phyloP scores from a whole-genome alignment of 768 basidiomycete species.

The Trichaptum fuscoviolaceum region DNA sequence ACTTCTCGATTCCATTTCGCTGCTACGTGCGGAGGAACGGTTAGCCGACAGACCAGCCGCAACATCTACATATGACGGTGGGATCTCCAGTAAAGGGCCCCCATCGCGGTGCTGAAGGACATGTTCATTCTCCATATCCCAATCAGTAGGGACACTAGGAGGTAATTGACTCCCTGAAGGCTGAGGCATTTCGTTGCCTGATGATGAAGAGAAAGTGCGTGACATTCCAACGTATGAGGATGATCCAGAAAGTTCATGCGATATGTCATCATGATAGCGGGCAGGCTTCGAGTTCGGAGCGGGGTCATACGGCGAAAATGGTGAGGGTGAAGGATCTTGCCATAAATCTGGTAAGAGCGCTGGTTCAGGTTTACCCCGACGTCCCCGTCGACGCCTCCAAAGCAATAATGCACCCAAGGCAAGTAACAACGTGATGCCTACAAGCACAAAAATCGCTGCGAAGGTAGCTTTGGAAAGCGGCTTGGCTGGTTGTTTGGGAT shows the following conservation, averaged over 20 bases:
- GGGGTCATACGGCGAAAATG: background rate
- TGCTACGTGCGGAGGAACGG: no score
- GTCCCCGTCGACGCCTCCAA: background rate
- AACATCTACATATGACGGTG: constrained; percentile 32
- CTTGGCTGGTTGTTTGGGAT: background rate
- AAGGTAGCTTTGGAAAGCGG: background rate
- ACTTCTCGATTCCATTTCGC: no score
- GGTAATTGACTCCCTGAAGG: background rate
- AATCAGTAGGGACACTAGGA: background rate
- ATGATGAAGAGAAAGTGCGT: background rate
- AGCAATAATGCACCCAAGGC: background rate
- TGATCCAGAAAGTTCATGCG: background rate
- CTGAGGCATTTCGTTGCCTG: background rate
- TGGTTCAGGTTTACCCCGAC: background rate
- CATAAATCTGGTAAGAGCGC: background rate
- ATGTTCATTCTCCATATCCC: constrained; percentile 23
- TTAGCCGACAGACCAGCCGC: no score
- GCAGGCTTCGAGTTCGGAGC: background rate
- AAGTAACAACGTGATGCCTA: background rate
- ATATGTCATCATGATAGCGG: background rate
- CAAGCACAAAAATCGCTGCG: background rate
- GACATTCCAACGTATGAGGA: background rate
- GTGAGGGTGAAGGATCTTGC: background rate
- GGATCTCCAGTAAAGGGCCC: constrained; percentile 33
- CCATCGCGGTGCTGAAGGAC: constrained; percentile 37